A percentile compares a stretch with the other conserved stretches of the same genome.
phyloP scores from a whole-genome alignment of 2,329 filamentous ascomycete species.

The Venturia pyrina region DNA sequence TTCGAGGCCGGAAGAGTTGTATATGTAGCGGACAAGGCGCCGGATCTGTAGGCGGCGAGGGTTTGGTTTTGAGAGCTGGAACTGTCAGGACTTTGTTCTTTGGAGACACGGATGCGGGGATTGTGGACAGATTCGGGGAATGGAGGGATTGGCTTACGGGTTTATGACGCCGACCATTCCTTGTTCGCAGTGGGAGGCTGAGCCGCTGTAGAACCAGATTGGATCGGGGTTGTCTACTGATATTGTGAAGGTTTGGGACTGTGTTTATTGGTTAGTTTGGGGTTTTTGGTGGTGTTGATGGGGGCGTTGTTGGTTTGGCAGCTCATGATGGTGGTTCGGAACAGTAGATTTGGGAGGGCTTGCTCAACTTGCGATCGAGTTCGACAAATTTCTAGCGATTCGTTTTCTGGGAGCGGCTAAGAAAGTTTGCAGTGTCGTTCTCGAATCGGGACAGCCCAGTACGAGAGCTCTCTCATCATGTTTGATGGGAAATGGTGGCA shows the following conservation, averaged over 20 bases:
- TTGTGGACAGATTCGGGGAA: too few species aligned
- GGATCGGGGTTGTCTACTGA: conserved; percentile 11
- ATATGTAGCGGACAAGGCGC: not conserved
- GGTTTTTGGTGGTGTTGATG: too few species aligned
- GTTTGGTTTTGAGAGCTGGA: not conserved
- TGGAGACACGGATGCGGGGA: not conserved
- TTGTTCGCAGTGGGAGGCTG: conserved; percentile 3
- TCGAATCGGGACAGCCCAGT: too few species aligned
- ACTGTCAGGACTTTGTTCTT: not conserved
- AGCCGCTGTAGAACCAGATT: conserved; percentile 12
- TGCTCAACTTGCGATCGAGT: too few species aligned
- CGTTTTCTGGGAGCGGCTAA: too few species aligned
- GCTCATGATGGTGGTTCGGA: not conserved
- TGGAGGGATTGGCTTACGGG: not conserved
- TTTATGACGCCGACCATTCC: conserved; percentile 13
- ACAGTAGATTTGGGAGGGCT: too few species aligned
- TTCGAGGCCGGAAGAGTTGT: not conserved
- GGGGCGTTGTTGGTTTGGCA: too few species aligned
- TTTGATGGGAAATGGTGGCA: too few species aligned
- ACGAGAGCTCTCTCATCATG: too few species aligned
- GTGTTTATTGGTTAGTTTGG: not conserved
- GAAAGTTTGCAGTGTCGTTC: too few species aligned
- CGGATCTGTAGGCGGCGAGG: not conserved
- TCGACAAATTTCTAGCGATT: too few species aligned
- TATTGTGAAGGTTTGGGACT: conserved; percentile 6